These are phyloP conservation scores for Curvularia spicifera DNA, from an alignment of 2,329 filamentous ascomycete species.

Conservation along the genomic window DNA sequence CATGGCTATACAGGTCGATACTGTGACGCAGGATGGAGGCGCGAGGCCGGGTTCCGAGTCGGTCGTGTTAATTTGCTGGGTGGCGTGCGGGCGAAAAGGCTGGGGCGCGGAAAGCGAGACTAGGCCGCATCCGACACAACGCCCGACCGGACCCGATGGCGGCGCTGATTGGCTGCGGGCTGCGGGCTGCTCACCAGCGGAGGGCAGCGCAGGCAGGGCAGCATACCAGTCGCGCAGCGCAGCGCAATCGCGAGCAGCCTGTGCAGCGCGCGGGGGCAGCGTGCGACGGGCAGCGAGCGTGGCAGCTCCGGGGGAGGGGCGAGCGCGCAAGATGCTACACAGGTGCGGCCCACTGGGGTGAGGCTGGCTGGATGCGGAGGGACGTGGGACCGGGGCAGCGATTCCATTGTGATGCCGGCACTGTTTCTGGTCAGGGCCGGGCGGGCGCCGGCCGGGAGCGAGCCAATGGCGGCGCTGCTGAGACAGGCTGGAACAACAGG, in stretches of 20 bases:
- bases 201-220: background rate
- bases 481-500: slow-evolving; percentile 16
- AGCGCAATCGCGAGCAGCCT: too few relatives aligned
- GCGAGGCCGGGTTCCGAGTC: background rate
- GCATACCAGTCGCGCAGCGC: too few relatives aligned
- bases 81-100: background rate
- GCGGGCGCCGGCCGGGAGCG: slow-evolving; percentile 8
- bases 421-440: slow-evolving; percentile 11
- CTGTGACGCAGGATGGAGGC: background rate
- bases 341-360: background rate
- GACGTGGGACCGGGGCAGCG: too few relatives aligned
- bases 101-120: background rate
- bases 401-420: slow-evolving; percentile 1
- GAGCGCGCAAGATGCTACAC: background rate
- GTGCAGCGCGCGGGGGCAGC: too few relatives aligned
- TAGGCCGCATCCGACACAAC: background rate
- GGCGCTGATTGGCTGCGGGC: too few relatives aligned
- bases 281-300: too few relatives aligned
- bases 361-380: background rate
- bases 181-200: too few relatives aligned
- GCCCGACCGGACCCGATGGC: background rate
- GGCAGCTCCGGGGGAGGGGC: too few relatives aligned
- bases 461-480: slow-evolving; percentile 3
- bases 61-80: background rate
- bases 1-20: background rate